These are phyloP conservation scores for Colletotrichum sp. DNA, from an alignment of 2,329 filamentous ascomycete genomes.

Conservation along the genomic window DNA sequence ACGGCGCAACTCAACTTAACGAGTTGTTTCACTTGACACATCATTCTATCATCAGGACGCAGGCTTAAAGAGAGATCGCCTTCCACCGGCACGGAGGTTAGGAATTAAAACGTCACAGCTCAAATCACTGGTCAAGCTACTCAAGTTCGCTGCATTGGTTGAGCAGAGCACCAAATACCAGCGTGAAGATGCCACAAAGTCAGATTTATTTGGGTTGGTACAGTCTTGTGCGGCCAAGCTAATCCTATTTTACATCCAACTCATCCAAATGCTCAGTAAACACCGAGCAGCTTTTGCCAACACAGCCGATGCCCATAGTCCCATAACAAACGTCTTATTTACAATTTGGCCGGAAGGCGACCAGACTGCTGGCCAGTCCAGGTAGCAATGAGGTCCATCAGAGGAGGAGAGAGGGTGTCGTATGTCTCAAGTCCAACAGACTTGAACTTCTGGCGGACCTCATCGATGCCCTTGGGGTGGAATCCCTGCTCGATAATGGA, in stretches of 20 bases:
- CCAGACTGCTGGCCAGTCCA: conserved; percentile 57
- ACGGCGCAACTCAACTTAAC: background rate
- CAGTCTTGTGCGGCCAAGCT: background rate
- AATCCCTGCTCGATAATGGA: conserved; percentile 74
- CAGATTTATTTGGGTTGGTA: background rate
- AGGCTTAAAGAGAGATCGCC: background rate
- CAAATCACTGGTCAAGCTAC: background rate
- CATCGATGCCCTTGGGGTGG: conserved; percentile 57
- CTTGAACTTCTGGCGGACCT: conserved; percentile 59
- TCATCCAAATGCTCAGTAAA: background rate
- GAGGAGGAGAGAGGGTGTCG: conserved; percentile 62
- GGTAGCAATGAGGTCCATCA: conserved; percentile 68
- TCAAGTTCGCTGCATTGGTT: background rate
- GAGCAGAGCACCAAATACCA: background rate
- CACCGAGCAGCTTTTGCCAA: background rate
- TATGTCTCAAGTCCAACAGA: conserved; percentile 64
- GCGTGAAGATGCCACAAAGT: background rate
- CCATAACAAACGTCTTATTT: background rate
- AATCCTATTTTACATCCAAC: background rate
- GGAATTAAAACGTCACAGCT: background rate
- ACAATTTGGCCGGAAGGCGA: conserved; percentile 14
- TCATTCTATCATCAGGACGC: background rate
- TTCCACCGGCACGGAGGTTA: background rate
- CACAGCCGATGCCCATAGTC: background rate
- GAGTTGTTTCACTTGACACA: background rate